phyloP scores from a whole-genome alignment of 192 early-diverging fungal genomes.

The Geosiphon pyriformis region DNA sequence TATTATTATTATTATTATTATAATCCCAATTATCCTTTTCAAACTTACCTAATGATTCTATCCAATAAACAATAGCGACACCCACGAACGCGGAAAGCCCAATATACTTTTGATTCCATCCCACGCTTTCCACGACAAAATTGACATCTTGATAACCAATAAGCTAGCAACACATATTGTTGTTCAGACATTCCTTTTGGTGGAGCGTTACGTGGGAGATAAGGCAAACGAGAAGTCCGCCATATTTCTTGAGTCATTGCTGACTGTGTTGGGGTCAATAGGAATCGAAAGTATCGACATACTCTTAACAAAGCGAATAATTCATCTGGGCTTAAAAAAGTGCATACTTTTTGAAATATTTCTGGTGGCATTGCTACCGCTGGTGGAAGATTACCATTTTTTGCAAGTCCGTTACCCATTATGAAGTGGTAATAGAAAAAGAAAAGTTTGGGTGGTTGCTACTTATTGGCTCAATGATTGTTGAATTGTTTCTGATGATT shows the following conservation, averaged over 20 bases:
- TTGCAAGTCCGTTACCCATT: neutral
- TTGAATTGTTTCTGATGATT: no score
- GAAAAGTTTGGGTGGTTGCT: no score
- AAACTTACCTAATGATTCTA: neutral
- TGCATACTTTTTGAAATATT: neutral
- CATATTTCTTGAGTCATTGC: conserved; percentile 5
- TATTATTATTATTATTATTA: neutral
- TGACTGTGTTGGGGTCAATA: neutral
- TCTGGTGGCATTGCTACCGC: conserved; percentile 1
- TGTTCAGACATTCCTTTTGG: conserved; percentile 5
- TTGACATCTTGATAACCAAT: conserved; percentile 8
- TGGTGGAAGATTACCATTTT: neutral
- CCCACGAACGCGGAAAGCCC: neutral
- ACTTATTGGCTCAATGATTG: no score
- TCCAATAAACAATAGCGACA: neutral
- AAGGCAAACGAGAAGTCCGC: conserved; percentile 3
- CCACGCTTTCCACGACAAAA: neutral
- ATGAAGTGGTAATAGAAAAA: neutral
- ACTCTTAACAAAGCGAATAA: neutral
- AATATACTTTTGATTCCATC: conserved; percentile 5
- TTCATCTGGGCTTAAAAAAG: neutral
- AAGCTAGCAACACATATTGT: neutral
- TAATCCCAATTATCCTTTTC: neutral
- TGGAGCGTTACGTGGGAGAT: neutral
- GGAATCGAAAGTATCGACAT: neutral